phyloP scores from a whole-genome alignment of 371 early-diverging fungal genomes.

The Rhizopus stolonifer region DNA sequence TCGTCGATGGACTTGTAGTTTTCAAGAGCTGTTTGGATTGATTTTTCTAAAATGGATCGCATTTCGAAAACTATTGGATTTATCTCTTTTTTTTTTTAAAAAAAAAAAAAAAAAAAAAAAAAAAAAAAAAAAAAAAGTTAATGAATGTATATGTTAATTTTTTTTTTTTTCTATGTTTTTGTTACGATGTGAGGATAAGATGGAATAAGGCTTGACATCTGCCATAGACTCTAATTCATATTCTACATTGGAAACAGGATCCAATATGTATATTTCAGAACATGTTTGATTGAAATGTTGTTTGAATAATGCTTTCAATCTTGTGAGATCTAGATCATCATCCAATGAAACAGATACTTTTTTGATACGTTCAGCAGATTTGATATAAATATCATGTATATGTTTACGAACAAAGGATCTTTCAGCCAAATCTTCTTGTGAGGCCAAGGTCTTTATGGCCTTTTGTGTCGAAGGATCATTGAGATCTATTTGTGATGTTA shows the following conservation, averaged over 20 bases:
- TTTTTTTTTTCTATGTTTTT: neutral
- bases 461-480: slow-evolving; percentile 32
- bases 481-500: slow-evolving; percentile 21
- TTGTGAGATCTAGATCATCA: slow-evolving; percentile 34
- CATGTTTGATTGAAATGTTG: slow-evolving; percentile 38
- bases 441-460: slow-evolving; percentile 24
- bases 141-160: too few species aligned
- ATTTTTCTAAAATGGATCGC: slow-evolving; percentile 8
- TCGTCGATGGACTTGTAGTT: too few species aligned
- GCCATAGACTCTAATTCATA: slow-evolving; percentile 63
- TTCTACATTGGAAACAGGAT: slow-evolving; percentile 45
- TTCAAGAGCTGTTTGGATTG: neutral
- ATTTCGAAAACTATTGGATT: too few species aligned
- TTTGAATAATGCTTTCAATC: slow-evolving; percentile 47
- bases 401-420: slow-evolving; percentile 29
- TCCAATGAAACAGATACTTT: slow-evolving; percentile 37
- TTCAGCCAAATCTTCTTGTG: slow-evolving; percentile 27
- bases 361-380: slow-evolving; percentile 49
- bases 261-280: slow-evolving; percentile 53
- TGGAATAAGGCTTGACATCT: slow-evolving; percentile 55
- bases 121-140: too few species aligned
- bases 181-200: slow-evolving; percentile 29
- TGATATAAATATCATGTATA: slow-evolving; percentile 38
- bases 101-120: too few species aligned
- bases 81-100: too few species aligned